Percentiles rank a stretch among this genome's conserved stretches.
Conservation (phyloP, 2,329 filamentous ascomycete species). For the Simplicillium aogashimaense region DNA sequence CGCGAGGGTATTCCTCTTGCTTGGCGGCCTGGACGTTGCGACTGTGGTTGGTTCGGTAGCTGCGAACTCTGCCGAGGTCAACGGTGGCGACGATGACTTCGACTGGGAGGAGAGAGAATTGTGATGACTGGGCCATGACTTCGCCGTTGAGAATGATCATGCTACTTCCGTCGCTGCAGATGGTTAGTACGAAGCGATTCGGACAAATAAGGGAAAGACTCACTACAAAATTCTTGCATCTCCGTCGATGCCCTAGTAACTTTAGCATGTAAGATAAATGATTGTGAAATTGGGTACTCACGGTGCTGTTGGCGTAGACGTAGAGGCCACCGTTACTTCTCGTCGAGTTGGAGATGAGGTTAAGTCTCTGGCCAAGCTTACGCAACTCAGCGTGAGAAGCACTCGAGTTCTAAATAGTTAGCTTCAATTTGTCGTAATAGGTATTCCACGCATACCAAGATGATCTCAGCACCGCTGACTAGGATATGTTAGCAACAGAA, state of each 20-base stretch:
- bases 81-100: conserved; percentile 58
- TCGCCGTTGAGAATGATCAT: conserved; percentile 57
- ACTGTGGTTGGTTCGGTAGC: conserved; percentile 44
- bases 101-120: conserved; percentile 55
- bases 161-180: conserved; percentile 39
- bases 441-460: no score
- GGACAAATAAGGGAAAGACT: no score
- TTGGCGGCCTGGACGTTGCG: conserved; percentile 47
- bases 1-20: conserved; percentile 18
- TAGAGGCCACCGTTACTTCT: conserved; percentile 51
- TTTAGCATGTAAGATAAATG: no score
- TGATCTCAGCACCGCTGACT: no score
- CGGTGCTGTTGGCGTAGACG: conserved; percentile 25
- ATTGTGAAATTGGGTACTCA: no score
- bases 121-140: conserved; percentile 51
- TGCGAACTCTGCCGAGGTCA: conserved; percentile 61
- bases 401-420: conserved; percentile 41
- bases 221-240: conserved; percentile 25
- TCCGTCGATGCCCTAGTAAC: conserved; percentile 30
- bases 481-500: conserved; percentile 4
- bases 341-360: conserved; percentile 58
- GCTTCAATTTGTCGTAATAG: no score
- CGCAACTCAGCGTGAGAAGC: conserved; percentile 52
- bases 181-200: no score
- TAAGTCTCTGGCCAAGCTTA: conserved; percentile 55